phyloP scores from a whole-genome alignment of 2,329 filamentous ascomycete species.

The Gyromitra esculenta region DNA sequence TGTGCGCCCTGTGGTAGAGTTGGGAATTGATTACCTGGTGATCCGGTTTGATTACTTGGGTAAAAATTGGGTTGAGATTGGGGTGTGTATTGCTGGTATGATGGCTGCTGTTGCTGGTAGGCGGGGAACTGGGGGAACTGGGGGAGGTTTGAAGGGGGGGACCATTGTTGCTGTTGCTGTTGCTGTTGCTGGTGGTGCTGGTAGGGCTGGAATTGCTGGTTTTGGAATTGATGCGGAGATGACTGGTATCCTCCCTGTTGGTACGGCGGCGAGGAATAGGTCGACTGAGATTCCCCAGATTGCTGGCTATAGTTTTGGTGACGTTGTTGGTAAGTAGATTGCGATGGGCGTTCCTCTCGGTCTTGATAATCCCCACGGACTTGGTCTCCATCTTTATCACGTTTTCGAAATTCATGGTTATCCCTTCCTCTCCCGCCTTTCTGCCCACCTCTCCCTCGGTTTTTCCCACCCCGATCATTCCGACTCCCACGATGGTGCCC shows the following conservation, averaged over 20 bases:
- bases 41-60: not conserved
- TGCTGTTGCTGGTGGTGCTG: constrained; percentile 30
- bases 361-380: constrained; percentile 57
- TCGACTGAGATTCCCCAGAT: constrained; percentile 58
- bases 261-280: constrained; percentile 58
- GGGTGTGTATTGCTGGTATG: constrained; percentile 58
- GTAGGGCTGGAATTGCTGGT: constrained; percentile 42
- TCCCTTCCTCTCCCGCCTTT: constrained; percentile 34
- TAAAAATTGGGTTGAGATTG: constrained; percentile 9
- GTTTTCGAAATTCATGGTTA: constrained; percentile 48
- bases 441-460: constrained; percentile 58
- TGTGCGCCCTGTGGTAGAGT: constrained; percentile 63
- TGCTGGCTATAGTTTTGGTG: constrained; percentile 45
- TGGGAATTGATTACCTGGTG: constrained; percentile 58
- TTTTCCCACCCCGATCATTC: constrained; percentile 59
- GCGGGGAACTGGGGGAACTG: constrained; percentile 56
- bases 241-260: constrained; percentile 3
- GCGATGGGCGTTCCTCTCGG: constrained; percentile 13
- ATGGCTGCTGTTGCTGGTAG: constrained; percentile 53
- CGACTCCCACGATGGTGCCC: constrained; percentile 58
- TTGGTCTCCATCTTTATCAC: constrained; percentile 55
- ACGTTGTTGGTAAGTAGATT: constrained; percentile 22
- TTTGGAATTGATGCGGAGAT: constrained; percentile 60
- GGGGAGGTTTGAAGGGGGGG: constrained; percentile 60
- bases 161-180: constrained; percentile 30